Conservation (phyloP, 768 basidiomycete species). For the Mycena galopus region DNA sequence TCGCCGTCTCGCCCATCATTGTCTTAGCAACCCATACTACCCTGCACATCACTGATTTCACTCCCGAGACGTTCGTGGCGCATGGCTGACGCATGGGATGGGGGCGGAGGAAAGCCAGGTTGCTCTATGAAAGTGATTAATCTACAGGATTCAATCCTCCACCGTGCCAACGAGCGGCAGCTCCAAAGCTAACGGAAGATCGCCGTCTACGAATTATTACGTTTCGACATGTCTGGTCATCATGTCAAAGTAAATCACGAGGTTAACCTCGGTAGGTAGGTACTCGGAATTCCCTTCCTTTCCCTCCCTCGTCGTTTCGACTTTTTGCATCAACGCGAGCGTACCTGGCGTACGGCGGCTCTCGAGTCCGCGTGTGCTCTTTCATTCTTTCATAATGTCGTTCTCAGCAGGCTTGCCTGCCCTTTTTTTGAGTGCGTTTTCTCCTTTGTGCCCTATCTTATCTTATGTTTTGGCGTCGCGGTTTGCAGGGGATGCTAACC, state of each 20-base stretch:
- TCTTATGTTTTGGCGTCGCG: neutral
- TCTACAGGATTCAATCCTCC: too few relatives aligned
- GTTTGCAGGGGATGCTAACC: conserved; percentile 11
- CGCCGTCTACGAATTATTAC: neutral
- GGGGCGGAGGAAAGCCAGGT: too few relatives aligned
- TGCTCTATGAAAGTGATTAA: too few relatives aligned
- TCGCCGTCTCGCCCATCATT: too few relatives aligned
- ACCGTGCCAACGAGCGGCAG: too few relatives aligned
- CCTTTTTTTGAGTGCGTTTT: conserved; percentile 29
- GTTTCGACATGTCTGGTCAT: neutral
- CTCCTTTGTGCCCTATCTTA: neutral
- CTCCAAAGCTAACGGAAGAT: neutral
- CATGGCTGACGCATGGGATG: too few relatives aligned
- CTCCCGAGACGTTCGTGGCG: too few relatives aligned
- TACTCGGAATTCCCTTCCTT: neutral
- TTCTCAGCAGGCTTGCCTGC: conserved; percentile 32
- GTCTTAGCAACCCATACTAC: too few relatives aligned
- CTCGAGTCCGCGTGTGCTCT: conserved; percentile 22
- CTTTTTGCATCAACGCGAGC: conserved; percentile 20
- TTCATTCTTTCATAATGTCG: conserved; percentile 28
- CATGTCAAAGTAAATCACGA: too few relatives aligned
- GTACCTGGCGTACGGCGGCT: conserved; percentile 36
- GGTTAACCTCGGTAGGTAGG: neutral
- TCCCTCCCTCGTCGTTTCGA: conserved; percentile 12
- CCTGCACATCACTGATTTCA: too few relatives aligned